Conservation (phyloP, 495 filamentous ascomycete species). For the Lichenothelia convexa region DNA sequence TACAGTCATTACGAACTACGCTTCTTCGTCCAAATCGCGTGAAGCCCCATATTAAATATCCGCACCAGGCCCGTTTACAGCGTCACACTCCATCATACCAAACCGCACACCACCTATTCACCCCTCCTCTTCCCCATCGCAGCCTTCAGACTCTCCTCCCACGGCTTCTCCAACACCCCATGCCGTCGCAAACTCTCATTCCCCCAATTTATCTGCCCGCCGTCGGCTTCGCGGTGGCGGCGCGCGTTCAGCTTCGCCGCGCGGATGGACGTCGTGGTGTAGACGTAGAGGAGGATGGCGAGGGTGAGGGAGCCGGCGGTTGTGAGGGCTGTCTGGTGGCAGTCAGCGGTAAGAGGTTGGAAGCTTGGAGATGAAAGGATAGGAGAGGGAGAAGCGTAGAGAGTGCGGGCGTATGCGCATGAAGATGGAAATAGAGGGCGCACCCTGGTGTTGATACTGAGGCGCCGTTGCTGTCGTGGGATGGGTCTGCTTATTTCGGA, state of each 20-base stretch:
- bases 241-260: slow-evolving; percentile 26
- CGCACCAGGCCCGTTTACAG: too few relatives aligned
- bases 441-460: not conserved
- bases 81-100: too few relatives aligned
- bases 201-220: slow-evolving; percentile 19
- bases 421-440: slow-evolving; percentile 1
- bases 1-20: too few relatives aligned
- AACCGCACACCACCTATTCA: not conserved
- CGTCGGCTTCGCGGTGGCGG: slow-evolving; percentile 21
- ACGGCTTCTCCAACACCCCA: slow-evolving; percentile 16
- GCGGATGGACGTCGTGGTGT: slow-evolving; percentile 25
- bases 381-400: slow-evolving; percentile 6
- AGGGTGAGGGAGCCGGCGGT: slow-evolving; percentile 28
- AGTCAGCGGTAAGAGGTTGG: too few relatives aligned
- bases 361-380: not conserved
- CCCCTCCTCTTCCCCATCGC: slow-evolving; percentile 3
- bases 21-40: too few relatives aligned
- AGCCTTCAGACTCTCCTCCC: slow-evolving; percentile 13
- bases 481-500: slow-evolving; percentile 8
- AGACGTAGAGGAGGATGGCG: slow-evolving; percentile 28
- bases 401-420: slow-evolving; percentile 3
- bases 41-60: too few relatives aligned
- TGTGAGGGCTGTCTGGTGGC: slow-evolving; percentile 18
- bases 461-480: not conserved
- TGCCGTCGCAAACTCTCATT: slow-evolving; percentile 17